Base-by-base conservation (phyloP, 306 rosid genomes). In the Rosa persica region DNA sequence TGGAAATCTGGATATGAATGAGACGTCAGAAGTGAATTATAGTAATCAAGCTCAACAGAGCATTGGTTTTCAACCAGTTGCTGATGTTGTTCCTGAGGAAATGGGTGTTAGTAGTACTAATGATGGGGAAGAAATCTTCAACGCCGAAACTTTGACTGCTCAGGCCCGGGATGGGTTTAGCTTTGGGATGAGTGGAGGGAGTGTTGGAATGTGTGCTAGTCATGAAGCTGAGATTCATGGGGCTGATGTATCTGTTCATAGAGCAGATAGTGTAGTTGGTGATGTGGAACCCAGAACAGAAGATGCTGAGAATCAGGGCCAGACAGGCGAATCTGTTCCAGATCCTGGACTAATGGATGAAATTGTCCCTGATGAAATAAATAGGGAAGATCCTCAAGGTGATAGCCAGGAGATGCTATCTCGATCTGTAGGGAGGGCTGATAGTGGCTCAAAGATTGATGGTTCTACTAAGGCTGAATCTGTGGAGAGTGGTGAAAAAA, bases 151-250 rank as follows among this genome's bases (percentile, higher is more conserved):
- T n/a, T 84, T 87, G 74, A 90, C 93, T 84, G 96, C 92, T 76
- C 99, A 87, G 54, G 98, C 92, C 62, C 91, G 94, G 77, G 99
- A 93, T 82, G 97, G 93, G 80, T 48, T 91, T 77, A 96, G 99
- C 88, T 88, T 93, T 60, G 99, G 99, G 78, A 83, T 96, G 72
- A 96, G 99, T 79, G 99, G 96, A 58, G 99, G 99, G 55, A 96
- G 99, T 87, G 97, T 90, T 69, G 99, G 99, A 75, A 96, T 96
- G 94, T 96, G 99, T 83, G 98, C 98, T 73, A 96, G 99, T 85
- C 97, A 96, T 81, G 99, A 93, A 85, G 99, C 98, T 85, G 99
- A 96, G 84, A 93, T 96, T 74, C 99, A 88, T 12, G 99, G 99
- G 61, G 92, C 96, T 67, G 98, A 93, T 82, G 83, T 87, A 82